These are phyloP conservation scores for Meira nashicola DNA, from an alignment of 1,284 basidiomycete genomes.

Conservation along the genomic window DNA sequence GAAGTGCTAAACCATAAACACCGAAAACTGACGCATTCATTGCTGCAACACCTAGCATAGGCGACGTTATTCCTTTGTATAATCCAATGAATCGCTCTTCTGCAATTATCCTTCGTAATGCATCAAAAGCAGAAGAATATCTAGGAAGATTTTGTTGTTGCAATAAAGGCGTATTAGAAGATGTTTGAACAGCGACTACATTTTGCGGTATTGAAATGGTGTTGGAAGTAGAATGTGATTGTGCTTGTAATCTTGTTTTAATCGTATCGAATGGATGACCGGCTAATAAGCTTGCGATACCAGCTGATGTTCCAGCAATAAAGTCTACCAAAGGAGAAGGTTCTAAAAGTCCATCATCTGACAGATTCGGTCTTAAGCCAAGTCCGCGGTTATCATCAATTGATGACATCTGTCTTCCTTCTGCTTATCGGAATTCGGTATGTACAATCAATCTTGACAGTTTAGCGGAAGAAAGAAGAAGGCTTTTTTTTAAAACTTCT, in stretches of 20 bases:
- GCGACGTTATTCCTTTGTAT: slow-evolving; percentile 43
- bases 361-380: no score
- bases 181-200: not conserved
- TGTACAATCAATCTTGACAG: no score
- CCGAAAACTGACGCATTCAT: slow-evolving; percentile 50
- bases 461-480: no score
- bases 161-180: slow-evolving; percentile 8
- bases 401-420: no score
- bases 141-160: not conserved
- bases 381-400: no score
- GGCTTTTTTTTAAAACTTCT: no score
- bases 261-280: slow-evolving; percentile 49
- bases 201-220: not conserved
- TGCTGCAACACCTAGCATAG: slow-evolving; percentile 43
- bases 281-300: slow-evolving; percentile 33
- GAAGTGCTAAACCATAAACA: slow-evolving; percentile 32
- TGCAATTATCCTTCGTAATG: slow-evolving; percentile 35
- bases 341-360: no score
- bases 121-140: slow-evolving; percentile 35
- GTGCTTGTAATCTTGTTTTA: slow-evolving; percentile 41
- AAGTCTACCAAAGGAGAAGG: slow-evolving; percentile 37
- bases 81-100: slow-evolving; percentile 37
- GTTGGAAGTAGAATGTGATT: slow-evolving; percentile 22
- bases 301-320: slow-evolving; percentile 41
- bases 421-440: no score